Base-by-base conservation (phyloP, 345 rosid species). In the Eucalyptus camaldulensis region DNA sequence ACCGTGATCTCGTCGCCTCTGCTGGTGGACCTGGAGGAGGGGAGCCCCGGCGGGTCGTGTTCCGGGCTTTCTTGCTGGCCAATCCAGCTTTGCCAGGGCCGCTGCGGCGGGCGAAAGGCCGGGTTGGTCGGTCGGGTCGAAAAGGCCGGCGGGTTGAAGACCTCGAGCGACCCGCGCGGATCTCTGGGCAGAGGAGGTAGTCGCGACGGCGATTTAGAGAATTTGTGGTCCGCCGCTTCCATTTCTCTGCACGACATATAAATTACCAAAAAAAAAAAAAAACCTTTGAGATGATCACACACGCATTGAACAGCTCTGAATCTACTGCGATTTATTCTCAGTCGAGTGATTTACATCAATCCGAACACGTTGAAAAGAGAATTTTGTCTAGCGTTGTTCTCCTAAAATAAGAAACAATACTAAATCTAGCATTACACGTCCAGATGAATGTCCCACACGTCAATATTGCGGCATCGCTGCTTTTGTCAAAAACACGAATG, bases 91-190 rank as follows among this genome's bases (percentile, higher is more conserved):
- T 91, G 93, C 99, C 98, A 94, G 60, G 94, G 80, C 45, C 95
- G 92, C 65, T 89, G 92, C 58, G 89, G 95, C 4, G 95, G 89
- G 13, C 94, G 94, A 86, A 93, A 93, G 3, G 92, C 90, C 1
- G 94, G 97, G 90, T 91, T 94, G 43, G 94, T 89, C 89, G 96
- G 91, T 88, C 95, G 94, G 92, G 93, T 89, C 6, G 94, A 90
- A 88, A 47, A 86, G 69, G 93, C 89, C 16, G 98, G 91, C 6
- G 99, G 98, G 87, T 96, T 96, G 90, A 97, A 97, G 29, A 96
- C 96, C 86, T 97, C 99, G 8, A 97, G 97, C 29, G 99, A 97
- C 60, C 95, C 99, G 76, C 99, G 96, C 24, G 93, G 50, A 91
- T 95, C 97, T 92, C 98, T 94, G 1, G 95, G 92, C 27, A 95